Conservation (phyloP, 371 early-diverging fungal genomes). For the Syncephalastrum racemosum region DNA sequence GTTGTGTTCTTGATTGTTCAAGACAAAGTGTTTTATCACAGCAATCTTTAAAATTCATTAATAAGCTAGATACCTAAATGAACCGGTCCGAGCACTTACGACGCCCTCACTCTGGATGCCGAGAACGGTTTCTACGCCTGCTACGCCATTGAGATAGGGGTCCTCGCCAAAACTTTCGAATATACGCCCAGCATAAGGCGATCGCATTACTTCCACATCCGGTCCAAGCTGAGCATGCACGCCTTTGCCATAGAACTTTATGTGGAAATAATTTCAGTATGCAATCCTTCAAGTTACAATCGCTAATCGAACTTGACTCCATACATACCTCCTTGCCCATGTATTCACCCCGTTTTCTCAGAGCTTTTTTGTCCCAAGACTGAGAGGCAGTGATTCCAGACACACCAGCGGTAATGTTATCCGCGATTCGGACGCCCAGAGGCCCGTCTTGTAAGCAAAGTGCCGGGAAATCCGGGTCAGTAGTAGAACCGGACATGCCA, state of each 20-base stretch:
- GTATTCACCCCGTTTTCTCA: conserved; percentile 38
- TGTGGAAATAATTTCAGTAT: too few relatives aligned
- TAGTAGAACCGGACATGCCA: conserved; percentile 39
- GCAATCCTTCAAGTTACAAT: too few relatives aligned
- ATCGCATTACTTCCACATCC: too few relatives aligned
- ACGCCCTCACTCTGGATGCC: conserved; percentile 41
- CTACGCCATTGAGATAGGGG: conserved; percentile 47
- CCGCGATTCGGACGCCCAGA: conserved; percentile 44
- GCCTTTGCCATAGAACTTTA: conserved; percentile 39
- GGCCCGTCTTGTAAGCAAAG: conserved; percentile 55
- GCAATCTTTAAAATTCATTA: conserved; percentile 25
- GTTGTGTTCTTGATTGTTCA: conserved; percentile 46
- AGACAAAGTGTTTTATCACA: conserved; percentile 50
- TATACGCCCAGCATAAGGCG: conserved; percentile 30
- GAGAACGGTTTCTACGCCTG: conserved; percentile 22
- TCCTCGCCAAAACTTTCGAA: conserved; percentile 58
- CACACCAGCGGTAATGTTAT: conserved; percentile 42
- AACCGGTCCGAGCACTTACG: conserved; percentile 13
- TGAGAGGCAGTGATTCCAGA: conserved; percentile 53
- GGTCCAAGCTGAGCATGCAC: conserved; percentile 49
- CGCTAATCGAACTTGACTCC: too few relatives aligned
- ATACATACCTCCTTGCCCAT: conserved; percentile 41
- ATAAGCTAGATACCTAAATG: neutral
- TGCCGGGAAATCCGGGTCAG: conserved; percentile 49
- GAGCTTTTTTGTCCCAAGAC: conserved; percentile 44